Evolutionary conservation across 352 stramenopile species (phyloP).

Genomic region (Globisporangium takayamanum): DNA sequence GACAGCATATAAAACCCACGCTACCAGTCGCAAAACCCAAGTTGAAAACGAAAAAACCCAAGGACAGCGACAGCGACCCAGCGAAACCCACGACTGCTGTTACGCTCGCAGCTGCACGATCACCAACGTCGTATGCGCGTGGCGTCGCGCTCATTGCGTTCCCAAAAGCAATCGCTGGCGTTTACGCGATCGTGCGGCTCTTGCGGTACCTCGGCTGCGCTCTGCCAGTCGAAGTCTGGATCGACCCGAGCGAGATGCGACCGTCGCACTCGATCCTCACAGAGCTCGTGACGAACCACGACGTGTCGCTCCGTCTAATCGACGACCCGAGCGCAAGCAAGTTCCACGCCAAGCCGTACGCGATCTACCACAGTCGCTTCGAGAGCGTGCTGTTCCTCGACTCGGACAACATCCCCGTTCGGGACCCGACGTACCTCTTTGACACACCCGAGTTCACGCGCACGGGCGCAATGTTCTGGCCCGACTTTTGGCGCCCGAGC

Average conservation of each 20-base stretch:
- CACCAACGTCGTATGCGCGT: conserved; percentile 15
- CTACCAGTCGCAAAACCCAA: neutral
- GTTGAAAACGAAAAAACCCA: neutral
- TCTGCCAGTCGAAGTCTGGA: conserved; percentile 51
- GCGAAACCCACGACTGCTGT: neutral
- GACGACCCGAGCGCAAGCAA: conserved; percentile 53
- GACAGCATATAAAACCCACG: too few relatives aligned
- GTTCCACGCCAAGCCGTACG: conserved; percentile 76
- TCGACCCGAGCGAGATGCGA: conserved; percentile 46
- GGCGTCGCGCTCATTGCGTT: conserved; percentile 72
- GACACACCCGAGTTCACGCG: conserved; percentile 49
- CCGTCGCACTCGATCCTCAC: conserved; percentile 46
- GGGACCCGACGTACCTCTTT: conserved; percentile 81
- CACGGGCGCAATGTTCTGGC: conserved; percentile 76
- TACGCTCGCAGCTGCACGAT: too few relatives aligned
- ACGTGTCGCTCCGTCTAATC: conserved; percentile 51
- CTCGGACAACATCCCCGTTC: conserved; percentile 72
- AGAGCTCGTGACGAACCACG: conserved; percentile 47
- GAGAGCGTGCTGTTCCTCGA: conserved; percentile 76
- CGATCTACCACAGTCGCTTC: conserved; percentile 69
- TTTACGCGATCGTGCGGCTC: conserved; percentile 65
- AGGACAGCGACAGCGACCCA: neutral
- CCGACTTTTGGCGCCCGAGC: conserved; percentile 71
- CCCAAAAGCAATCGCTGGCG: conserved; percentile 51
- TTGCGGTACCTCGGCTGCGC: conserved; percentile 39